Evolutionary conservation across 495 filamentous ascomycete genomes (phyloP), one percentile per base, ranked within the genome.

Genomic region (Xylaria castorea): DNA sequence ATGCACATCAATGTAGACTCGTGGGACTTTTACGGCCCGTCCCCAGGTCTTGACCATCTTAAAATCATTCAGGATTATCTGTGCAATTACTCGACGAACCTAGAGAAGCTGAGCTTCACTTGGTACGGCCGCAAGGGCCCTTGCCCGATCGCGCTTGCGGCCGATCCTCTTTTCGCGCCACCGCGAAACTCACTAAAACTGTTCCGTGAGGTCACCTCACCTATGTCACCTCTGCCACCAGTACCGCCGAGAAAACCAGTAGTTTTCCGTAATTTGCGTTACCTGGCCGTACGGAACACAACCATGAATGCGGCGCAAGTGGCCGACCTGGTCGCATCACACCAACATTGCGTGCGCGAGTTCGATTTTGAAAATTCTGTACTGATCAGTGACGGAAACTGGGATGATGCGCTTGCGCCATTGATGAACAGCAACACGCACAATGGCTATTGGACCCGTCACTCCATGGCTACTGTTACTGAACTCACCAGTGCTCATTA

Each of bases 51-150:
- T 0, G 92, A 94, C 77, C 91, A 95, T 76, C 85, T 93, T 48
- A 94, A 93, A 77, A 85, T 92, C 66, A 86, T 95, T 11, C 90
- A 94, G 63, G 87, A 89, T 63, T 94, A 92, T 77, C 86, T 95
- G 66, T 86, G 89, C 38, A 82, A 80, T 70, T 91, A 94, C 76
- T 86, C 91, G 1, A 74, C 82, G n/a, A 81, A 76, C 51, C 82
- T 96, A 1, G 87, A 88, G 58, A 88, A 87, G 70, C 83, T 95
- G 66, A 83, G 82, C 60, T 94, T 95, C 78, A 87, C 86, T 38
- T 95, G 93, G 92, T 83, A 88, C 62, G 92, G 92, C 40, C 81
- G 83, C 46, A 89, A 89, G 71, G 90, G 91, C 0, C 89, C 89
- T 0, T 92, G 87, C 64, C 93, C 92, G 0, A 76, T 93, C 11